Evolutionary conservation across 2,329 filamentous ascomycete genomes (phyloP).

Genomic region (Nothomitra cinnamomea): DNA sequence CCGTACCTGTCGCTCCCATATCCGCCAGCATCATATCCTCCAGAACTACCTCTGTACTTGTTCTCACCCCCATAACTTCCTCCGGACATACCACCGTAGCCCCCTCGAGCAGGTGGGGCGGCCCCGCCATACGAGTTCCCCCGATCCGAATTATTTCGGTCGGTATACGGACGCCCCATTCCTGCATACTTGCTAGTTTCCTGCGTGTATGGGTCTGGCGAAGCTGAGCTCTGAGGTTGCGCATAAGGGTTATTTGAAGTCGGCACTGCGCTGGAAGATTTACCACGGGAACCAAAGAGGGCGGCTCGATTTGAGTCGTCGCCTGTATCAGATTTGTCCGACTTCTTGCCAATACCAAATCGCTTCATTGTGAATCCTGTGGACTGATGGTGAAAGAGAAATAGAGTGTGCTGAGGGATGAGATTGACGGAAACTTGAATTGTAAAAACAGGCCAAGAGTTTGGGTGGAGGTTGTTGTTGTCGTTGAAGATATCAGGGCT

Average conservation of each 20-base stretch:
- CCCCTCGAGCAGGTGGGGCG: background rate
- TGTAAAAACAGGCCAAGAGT: too few relatives aligned
- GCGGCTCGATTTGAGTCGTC: conserved; percentile 31
- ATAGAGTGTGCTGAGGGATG: background rate
- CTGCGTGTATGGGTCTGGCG: conserved; percentile 5
- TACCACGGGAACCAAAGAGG: conserved; percentile 29
- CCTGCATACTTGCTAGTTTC: background rate
- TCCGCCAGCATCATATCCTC: background rate
- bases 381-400: background rate
- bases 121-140: background rate
- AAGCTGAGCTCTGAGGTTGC: conserved; percentile 14
- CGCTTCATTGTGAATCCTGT: conserved; percentile 33
- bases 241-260: conserved; percentile 18
- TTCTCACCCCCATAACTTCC: conserved; percentile 1
- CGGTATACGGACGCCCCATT: conserved; percentile 15
- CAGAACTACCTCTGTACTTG: background rate
- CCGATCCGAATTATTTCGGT: conserved; percentile 18
- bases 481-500: conserved; percentile 16
- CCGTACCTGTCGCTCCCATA: conserved; percentile 3
- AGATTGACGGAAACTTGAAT: too few relatives aligned
- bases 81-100: background rate
- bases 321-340: conserved; percentile 27
- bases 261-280: conserved; percentile 24
- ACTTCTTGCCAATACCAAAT: conserved; percentile 41
- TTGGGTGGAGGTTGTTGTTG: conserved; percentile 15